phyloP scores from a whole-genome alignment of 1,284 basidiomycete species.

The Heterobasidion irregulare region DNA sequence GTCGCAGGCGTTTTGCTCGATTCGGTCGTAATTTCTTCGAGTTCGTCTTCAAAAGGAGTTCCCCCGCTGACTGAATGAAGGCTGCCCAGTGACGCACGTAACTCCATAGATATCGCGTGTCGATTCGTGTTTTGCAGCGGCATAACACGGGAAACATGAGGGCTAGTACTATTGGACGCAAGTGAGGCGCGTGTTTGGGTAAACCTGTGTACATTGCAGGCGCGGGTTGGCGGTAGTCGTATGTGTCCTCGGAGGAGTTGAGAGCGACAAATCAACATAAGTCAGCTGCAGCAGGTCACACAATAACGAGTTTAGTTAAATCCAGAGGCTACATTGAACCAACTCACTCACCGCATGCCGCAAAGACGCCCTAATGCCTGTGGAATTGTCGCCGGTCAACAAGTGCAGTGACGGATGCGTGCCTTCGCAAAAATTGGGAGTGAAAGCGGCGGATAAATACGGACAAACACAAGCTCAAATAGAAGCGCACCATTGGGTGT shows the following conservation, averaged over 20 bases:
- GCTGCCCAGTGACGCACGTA: not conserved
- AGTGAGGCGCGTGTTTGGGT: not conserved
- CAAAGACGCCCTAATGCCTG: conserved; percentile 10
- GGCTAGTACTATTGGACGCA: not conserved
- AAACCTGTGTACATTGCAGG: conserved; percentile 1
- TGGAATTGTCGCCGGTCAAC: not conserved
- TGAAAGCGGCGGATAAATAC: not conserved
- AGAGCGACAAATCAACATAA: conserved; percentile 18
- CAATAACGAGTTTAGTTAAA: no score
- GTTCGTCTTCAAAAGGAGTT: not conserved
- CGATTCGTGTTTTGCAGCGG: not conserved
- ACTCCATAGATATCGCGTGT: not conserved
- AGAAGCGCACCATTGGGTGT: no score
- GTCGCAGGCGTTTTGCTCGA: not conserved
- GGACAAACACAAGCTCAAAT: not conserved
- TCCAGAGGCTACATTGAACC: no score
- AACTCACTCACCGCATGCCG: conserved; percentile 40
- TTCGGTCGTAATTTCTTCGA: not conserved
- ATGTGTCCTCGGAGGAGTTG: conserved; percentile 9
- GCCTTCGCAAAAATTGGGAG: not conserved
- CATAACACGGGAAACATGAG: not conserved
- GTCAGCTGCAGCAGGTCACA: conserved; percentile 10
- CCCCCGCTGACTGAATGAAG: not conserved
- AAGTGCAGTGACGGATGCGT: not conserved
- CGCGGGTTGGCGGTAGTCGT: conserved; percentile 3